phyloP scores from a whole-genome alignment of 164 flowering plant species.

The Aristolochia californica region DNA sequence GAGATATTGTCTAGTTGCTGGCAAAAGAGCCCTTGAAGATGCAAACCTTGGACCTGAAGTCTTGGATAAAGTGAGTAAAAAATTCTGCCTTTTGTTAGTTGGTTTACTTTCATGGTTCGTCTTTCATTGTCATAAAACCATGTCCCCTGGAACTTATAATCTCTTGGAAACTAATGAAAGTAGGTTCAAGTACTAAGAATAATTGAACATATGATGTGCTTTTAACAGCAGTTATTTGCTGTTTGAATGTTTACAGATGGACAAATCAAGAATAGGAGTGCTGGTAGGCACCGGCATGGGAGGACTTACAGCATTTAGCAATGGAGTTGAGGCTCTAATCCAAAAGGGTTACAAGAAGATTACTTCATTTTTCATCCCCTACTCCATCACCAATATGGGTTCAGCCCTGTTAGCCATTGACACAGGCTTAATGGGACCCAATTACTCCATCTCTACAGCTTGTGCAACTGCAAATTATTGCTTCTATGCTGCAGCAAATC shows the following conservation, averaged over 20 bases:
- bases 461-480: constrained; percentile 77
- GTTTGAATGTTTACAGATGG: constrained; percentile 39
- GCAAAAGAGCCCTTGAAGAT: constrained; percentile 60
- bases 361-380: constrained; percentile 66
- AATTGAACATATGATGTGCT: no score
- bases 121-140: no score
- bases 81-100: background rate
- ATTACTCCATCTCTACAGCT: constrained; percentile 68
- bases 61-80: constrained; percentile 24
- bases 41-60: constrained; percentile 44
- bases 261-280: constrained; percentile 20
- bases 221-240: background rate
- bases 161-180: no score
- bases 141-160: no score
- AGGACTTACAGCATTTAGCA: constrained; percentile 46
- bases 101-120: background rate
- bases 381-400: constrained; percentile 67
- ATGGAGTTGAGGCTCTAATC: constrained; percentile 46
- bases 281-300: constrained; percentile 71
- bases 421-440: constrained; percentile 69
- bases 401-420: constrained; percentile 70
- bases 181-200: no score
- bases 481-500: constrained; percentile 67
- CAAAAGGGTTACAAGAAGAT: constrained; percentile 56
- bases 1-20: constrained; percentile 69